These are phyloP conservation scores for Mortierella claussenii DNA, from an alignment of 192 early-diverging fungal genomes.

Conservation along the genomic window DNA sequence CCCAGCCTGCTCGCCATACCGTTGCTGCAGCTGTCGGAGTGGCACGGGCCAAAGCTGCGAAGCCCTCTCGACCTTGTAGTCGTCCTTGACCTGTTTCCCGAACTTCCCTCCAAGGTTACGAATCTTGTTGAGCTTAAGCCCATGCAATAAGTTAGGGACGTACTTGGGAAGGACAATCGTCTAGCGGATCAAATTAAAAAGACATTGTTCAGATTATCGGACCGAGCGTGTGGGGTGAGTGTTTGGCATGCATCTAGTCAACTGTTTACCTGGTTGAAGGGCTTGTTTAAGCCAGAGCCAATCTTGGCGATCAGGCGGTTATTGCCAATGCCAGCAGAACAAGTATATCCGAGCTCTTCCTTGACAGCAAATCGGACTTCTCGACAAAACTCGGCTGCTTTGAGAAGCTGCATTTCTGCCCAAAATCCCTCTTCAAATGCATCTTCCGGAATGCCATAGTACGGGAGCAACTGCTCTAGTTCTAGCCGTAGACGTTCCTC, in stretches of 20 bases:
- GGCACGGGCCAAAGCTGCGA: conserved; percentile 47
- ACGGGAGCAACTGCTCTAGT: conserved; percentile 15
- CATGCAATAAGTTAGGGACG: conserved; percentile 68
- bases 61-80: conserved; percentile 66
- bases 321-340: conserved; percentile 85
- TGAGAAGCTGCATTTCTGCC: conserved; percentile 81
- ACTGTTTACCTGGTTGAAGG: conserved; percentile 79
- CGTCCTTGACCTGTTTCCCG: conserved; percentile 73
- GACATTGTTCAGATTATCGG: too few relatives aligned
- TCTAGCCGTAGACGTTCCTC: conserved; percentile 17
- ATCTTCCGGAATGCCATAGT: conserved; percentile 40
- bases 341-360: conserved; percentile 80
- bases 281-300: conserved; percentile 86
- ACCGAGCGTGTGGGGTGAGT: too few relatives aligned
- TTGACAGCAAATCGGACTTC: conserved; percentile 72
- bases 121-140: conserved; percentile 80
- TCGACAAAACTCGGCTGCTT: conserved; percentile 75
- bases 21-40: conserved; percentile 31
- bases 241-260: too few relatives aligned
- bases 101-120: conserved; percentile 89
- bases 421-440: conserved; percentile 60
- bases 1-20: conserved; percentile 46
- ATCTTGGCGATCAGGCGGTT: conserved; percentile 91
- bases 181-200: conserved; percentile 43
- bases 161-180: conserved; percentile 73